phyloP scores from a whole-genome alignment of 495 filamentous ascomycete genomes.

The Glonium stellatum region DNA sequence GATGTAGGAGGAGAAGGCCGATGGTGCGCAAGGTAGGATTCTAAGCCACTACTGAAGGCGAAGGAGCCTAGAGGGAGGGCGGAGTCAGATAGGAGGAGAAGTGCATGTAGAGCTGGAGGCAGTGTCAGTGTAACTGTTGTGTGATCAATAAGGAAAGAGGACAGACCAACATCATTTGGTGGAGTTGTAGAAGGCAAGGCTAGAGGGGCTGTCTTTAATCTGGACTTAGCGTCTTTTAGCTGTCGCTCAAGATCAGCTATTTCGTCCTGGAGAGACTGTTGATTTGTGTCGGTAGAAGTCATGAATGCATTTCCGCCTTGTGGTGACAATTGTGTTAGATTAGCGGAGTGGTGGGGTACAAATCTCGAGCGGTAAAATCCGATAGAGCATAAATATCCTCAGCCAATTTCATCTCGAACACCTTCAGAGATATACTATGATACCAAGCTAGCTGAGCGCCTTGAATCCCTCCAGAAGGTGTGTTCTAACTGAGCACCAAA shows the following conservation, averaged over 20 bases:
- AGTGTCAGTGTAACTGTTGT: slow-evolving; percentile 5
- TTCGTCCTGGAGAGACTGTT: slow-evolving; percentile 42
- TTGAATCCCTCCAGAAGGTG: background rate
- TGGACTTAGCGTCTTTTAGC: slow-evolving; percentile 39
- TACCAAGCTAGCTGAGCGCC: background rate
- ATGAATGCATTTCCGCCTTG: slow-evolving; percentile 4
- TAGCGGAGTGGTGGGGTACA: background rate
- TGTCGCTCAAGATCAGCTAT: slow-evolving; percentile 47
- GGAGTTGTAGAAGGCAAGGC: background rate
- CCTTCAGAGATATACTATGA: too few species aligned
- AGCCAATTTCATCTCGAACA: background rate
- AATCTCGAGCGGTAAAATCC: background rate
- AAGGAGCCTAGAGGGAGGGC: slow-evolving; percentile 94
- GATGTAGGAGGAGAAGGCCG: slow-evolving; percentile 33
- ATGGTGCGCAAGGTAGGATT: slow-evolving; percentile 87
- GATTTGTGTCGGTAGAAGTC: slow-evolving; percentile 15
- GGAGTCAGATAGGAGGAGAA: slow-evolving; percentile 90
- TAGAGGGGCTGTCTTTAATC: slow-evolving; percentile 15
- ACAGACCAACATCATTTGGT: slow-evolving; percentile 17
- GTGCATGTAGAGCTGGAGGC: slow-evolving; percentile 52
- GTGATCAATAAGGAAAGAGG: background rate
- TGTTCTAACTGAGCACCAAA: background rate
- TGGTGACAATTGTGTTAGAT: background rate
- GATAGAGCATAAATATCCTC: background rate
- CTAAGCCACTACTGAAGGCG: slow-evolving; percentile 88